Conservation (phyloP, 176 grass and related monocot species). For the Juncus effusus region DNA sequence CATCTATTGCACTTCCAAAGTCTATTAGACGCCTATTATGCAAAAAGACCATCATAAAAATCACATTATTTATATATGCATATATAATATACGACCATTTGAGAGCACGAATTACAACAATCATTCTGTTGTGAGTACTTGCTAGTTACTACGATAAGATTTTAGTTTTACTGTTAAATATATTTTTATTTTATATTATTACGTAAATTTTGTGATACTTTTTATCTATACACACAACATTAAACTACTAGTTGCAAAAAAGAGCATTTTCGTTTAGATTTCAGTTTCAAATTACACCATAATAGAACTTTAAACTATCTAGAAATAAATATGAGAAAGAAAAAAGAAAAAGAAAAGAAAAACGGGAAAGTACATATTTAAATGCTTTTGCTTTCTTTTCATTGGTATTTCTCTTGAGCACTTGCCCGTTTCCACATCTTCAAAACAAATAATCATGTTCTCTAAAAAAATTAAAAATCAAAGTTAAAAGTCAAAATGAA, state of each 20-base stretch:
- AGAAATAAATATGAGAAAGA: background rate
- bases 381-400: constrained; percentile 46
- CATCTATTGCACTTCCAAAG: constrained; percentile 97
- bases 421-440: constrained; percentile 74
- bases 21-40: constrained; percentile 79
- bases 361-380: constrained; percentile 55
- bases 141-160: too few species aligned
- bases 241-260: constrained; percentile 1
- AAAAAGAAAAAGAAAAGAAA: constrained; percentile 24
- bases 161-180: too few species aligned
- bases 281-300: background rate
- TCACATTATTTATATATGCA: constrained; percentile 8
- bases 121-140: too few species aligned
- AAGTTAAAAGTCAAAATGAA: constrained; percentile 28
- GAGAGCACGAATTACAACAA: too few species aligned
- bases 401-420: constrained; percentile 74
- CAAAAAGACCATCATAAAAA: constrained; percentile 13
- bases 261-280: background rate
- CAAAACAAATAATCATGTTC: constrained; percentile 98
- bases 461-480: constrained; percentile 46
- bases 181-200: background rate
- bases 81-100: background rate
- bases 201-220: background rate
- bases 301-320: background rate
- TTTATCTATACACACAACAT: background rate